These are phyloP conservation scores for Filobasidium wieringae DNA, from an alignment of 768 basidiomycete genomes.

Conservation along the genomic window DNA sequence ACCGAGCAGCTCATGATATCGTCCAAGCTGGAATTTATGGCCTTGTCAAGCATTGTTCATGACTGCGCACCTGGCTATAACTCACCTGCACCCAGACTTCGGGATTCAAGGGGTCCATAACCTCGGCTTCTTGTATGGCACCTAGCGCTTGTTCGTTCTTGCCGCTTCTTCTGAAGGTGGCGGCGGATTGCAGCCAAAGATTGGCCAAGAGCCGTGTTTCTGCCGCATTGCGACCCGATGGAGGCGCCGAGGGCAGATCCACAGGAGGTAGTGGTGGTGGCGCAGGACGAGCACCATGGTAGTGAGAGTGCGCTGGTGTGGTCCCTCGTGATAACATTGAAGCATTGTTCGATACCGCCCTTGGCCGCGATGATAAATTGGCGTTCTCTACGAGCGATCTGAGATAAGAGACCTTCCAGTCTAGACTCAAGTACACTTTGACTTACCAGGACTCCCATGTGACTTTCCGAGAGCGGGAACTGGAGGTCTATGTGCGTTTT, in stretches of 20 bases:
- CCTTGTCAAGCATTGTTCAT: background rate
- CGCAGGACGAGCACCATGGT: conserved; percentile 10
- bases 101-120: conserved; percentile 69
- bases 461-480: background rate
- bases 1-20: conserved; percentile 56
- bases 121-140: conserved; percentile 90
- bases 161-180: conserved; percentile 78
- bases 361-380: too few relatives aligned
- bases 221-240: conserved; percentile 38
- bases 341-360: conserved; percentile 45
- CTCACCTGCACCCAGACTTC: conserved; percentile 89
- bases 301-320: conserved; percentile 29
- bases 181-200: conserved; percentile 87
- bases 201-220: conserved; percentile 65
- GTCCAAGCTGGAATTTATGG: conserved; percentile 55
- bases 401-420: too few relatives aligned
- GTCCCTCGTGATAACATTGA: conserved; percentile 66
- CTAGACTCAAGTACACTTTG: too few relatives aligned
- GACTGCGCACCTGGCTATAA: conserved; percentile 8
- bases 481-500: background rate
- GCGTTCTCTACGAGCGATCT: too few relatives aligned
- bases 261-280: conserved; percentile 44
- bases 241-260: conserved; percentile 28
- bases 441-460: background rate
- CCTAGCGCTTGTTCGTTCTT: conserved; percentile 82